A percentile compares a stretch with the other conserved stretches of the same genome.
Evolutionary conservation across 208 protist species (phyloP).

Genomic region (Crithidia expoeki): DNA sequence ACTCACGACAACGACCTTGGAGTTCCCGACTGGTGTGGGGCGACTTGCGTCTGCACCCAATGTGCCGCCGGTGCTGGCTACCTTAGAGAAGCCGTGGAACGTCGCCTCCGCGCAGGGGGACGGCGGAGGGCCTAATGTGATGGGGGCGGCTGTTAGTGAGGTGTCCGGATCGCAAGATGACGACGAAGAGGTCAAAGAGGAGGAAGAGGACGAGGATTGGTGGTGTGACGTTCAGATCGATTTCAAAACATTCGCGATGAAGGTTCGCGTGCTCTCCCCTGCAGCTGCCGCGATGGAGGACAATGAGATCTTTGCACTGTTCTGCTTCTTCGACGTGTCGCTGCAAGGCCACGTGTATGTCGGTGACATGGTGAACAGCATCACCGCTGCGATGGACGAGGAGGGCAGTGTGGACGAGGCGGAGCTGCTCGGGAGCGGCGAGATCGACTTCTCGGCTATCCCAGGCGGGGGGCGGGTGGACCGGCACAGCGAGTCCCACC

Average conservation of each 20-base stretch:
- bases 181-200: conserved; percentile 5
- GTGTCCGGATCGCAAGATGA: background rate
- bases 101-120: background rate
- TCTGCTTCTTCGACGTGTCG: conserved; percentile 70
- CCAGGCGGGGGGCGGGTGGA: background rate
- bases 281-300: conserved; percentile 69
- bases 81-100: conserved; percentile 7
- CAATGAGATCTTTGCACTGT: conserved; percentile 74
- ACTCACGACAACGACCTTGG: background rate
- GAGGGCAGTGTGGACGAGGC: conserved; percentile 38
- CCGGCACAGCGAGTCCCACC: background rate
- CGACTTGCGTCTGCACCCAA: background rate
- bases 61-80: background rate
- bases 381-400: conserved; percentile 43
- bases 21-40: background rate
- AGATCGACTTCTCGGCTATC: conserved; percentile 54
- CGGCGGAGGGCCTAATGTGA: background rate
- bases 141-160: background rate
- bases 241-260: conserved; percentile 74
- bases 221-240: conserved; percentile 53
- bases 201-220: conserved; percentile 17
- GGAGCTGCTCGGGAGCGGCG: conserved; percentile 44
- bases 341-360: conserved; percentile 68
- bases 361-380: conserved; percentile 56
- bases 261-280: conserved; percentile 57